Evolutionary conservation across 2,329 filamentous ascomycete species (phyloP), one percentile per base, ranked within the genome.

Genomic region (Nemania diffusa): DNA sequence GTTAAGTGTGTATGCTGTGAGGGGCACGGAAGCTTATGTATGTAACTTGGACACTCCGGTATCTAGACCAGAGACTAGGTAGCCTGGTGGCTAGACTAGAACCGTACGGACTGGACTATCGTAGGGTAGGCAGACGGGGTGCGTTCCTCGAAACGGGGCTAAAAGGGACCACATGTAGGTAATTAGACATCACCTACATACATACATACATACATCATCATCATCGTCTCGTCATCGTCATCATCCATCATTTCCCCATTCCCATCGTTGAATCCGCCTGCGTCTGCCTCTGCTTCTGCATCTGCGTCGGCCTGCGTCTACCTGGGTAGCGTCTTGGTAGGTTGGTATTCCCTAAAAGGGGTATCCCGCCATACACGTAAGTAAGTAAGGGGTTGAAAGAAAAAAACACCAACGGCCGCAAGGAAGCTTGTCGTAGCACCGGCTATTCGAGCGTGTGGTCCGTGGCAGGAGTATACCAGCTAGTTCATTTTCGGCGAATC

Each of bases 401-500:
- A 40, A 69, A 69, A 68, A 69, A 67, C 72, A 71, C 67, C 71
- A 72, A 69, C 65, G 68, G 71, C 20, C 50, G 61, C 55, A 13
- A 55, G 40, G 42, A 37, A 20, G 32, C 50, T 34, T 55, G 8
- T 40, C 27, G 50, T 50, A 8, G 51, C 32, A 50, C 59, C 59
- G 46, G 61, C 58, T 50, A 37, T 58, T 29, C 15, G 57, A 58
- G 46, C 62, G 67, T 70, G 68, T 69, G 65, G 65, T 72, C 66
- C 68, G 63, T 55, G 64, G 51, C 53, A 68, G 53, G 64, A 57
- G 29, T 20, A 15, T 8, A 60, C 44, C 22, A 65, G 71, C 72
- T 75, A 74, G 72, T 67, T 73, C 68, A 50, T 64, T 73, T 77
- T 64, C 68, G 73, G 74, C 70, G 57, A 60, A 65, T 72, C 71